Base-by-base conservation (phyloP, 345 rosid genomes). In the Eucalyptus guilfoylei region DNA sequence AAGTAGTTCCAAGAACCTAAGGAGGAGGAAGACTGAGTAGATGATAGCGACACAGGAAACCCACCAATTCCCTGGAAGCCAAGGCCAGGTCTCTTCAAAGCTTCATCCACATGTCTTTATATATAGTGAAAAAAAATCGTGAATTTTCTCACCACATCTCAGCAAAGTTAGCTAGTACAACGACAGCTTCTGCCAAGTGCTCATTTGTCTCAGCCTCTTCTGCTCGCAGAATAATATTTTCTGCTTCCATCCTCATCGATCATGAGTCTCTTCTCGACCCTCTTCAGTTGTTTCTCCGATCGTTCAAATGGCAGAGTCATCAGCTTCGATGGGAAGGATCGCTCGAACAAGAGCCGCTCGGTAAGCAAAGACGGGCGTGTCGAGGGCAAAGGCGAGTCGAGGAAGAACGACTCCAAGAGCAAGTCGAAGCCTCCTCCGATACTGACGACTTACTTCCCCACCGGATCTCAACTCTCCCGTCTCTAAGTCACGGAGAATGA, bases 201-300 rank as follows among this genome's bases (percentile, higher is more conserved):
- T 30, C 4, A n/a, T 4, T 64, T 4, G 62, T 55, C 37, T 28
- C 54, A 10, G 11, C 54, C 54, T 85, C 54, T 44, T 24, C 34
- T 83, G 86, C 86, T 40, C 19, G 37, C 54, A 50, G 54, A 50
- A 50, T 17, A 50, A 16, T n/a, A n/a, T n/a, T n/a, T 44, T 24
- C 34, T 83, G 55, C 55, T 0, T 52, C 24, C 55, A 24, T 16
- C 42, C 37, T 19, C 34, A 12, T 19, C 40, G 60, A 86, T 2
- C 87, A 86, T 86, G 87, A 37, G 64, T 50, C 60, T 50, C 62
- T 50, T 86, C 87, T 86, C 87, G 8, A 49, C 64, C 87, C 16
- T 86, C 42, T 52, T 89, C 40, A 49, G 89, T 86, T 91, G 92
- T 72, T 89, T 89, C 69, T 91, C 91, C 80, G 92, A 67, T 14